Percentiles rank a stretch among this genome's conserved stretches.
phyloP scores from a whole-genome alignment of 345 rosid species.

The Populus simonii region DNA sequence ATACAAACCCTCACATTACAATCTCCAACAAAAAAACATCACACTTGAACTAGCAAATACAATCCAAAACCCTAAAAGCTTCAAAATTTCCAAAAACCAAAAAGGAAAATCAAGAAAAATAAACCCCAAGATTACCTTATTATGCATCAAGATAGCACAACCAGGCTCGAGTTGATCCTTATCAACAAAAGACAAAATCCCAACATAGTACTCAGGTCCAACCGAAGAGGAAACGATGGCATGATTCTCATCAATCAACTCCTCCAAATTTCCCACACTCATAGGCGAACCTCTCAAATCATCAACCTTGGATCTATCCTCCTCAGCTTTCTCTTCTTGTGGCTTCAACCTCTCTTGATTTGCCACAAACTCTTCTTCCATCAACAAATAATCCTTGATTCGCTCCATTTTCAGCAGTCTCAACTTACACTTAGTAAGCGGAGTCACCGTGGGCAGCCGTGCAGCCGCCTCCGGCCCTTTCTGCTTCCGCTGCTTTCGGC shows the following conservation, averaged over 20 bases:
- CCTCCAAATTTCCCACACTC: constrained; percentile 95
- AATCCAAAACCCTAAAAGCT: neutral
- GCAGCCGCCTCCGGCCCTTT: constrained; percentile 95
- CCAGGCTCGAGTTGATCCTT: constrained; percentile 98
- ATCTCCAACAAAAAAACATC: neutral
- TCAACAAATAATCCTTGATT: constrained; percentile 78
- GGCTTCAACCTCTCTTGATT: constrained; percentile 90
- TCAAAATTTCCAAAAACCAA: too few species aligned
- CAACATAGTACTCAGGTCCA: constrained; percentile 93
- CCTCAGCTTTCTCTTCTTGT: constrained; percentile 95
- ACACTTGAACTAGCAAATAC: neutral
- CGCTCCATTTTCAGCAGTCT: constrained; percentile 78
- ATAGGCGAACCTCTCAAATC: constrained; percentile 90
- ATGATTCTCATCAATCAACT: constrained; percentile 93
- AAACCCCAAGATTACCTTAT: constrained; percentile 50
- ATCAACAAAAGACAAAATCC: constrained; percentile 90
- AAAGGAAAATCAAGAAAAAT: neutral
- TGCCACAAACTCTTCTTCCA: constrained; percentile 97
- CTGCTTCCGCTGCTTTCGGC: constrained; percentile 82
- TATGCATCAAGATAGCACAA: constrained; percentile 94
- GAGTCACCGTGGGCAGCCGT: constrained; percentile 78
- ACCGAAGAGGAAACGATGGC: constrained; percentile 92
- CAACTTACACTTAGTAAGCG: constrained; percentile 78
- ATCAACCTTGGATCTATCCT: constrained; percentile 87
- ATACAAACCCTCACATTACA: neutral